phyloP scores from a whole-genome alignment of 108 stramenopile species.

The Mayamaea pseudoterrestris region DNA sequence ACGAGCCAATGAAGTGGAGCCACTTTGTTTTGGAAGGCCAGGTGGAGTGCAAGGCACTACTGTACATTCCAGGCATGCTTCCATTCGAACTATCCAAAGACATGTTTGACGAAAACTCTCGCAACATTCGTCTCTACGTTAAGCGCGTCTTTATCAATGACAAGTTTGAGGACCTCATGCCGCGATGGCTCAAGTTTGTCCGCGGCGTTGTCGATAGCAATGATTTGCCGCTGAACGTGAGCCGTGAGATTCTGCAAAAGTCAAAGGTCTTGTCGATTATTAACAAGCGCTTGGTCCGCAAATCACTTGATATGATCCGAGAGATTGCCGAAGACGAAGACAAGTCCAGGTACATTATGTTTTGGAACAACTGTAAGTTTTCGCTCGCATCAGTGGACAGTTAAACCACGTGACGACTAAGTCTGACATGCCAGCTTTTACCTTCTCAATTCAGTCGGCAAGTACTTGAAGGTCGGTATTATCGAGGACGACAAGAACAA shows the following conservation, averaged over 20 bases:
- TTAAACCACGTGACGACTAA: no score
- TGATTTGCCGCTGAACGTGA: conserved; percentile 94
- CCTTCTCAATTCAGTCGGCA: no score
- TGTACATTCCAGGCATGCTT: conserved; percentile 91
- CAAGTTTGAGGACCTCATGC: conserved; percentile 94
- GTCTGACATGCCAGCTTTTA: no score
- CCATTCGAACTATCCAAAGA: conserved; percentile 91
- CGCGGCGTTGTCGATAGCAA: conserved; percentile 92
- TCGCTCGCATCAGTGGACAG: no score
- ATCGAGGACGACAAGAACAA: conserved; percentile 87
- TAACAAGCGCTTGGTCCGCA: conserved; percentile 94
- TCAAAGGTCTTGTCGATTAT: conserved; percentile 92
- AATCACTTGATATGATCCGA: conserved; percentile 90
- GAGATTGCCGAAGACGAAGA: conserved; percentile 76
- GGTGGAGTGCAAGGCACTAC: conserved; percentile 91
- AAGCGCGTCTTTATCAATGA: conserved; percentile 99
- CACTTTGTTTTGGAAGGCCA: conserved; percentile 97
- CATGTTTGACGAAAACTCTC: conserved; percentile 94
- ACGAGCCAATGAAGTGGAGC: conserved; percentile 83
- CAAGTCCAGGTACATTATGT: conserved; percentile 57
- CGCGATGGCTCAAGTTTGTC: conserved; percentile 95
- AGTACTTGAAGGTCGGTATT: conserved; percentile 92
- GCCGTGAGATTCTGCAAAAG: conserved; percentile 97
- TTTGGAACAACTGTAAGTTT: conserved; percentile 96
- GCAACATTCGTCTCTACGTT: conserved; percentile 91